These are phyloP conservation scores for Tremella yokohamensis DNA, from an alignment of 768 basidiomycete genomes.

Conservation along the genomic window DNA sequence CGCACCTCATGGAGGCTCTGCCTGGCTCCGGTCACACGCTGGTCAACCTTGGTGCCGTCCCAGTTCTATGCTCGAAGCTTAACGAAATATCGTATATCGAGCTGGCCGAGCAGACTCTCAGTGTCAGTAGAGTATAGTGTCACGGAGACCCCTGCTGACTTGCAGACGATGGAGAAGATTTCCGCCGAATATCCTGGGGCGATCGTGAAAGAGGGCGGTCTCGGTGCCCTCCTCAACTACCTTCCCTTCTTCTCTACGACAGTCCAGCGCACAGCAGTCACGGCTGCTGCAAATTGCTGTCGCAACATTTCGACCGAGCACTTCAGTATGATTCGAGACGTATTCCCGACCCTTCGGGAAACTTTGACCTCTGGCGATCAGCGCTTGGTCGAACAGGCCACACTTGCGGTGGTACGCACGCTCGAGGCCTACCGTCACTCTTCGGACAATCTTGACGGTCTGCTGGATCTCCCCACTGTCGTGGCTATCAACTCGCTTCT, in stretches of 20 bases:
- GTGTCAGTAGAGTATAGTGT: conserved; percentile 63
- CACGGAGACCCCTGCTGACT: conserved; percentile 11
- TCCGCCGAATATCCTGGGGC: conserved; percentile 95
- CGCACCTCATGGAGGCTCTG: conserved; percentile 97
- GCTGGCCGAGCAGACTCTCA: conserved; percentile 94
- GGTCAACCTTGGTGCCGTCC: conserved; percentile 97
- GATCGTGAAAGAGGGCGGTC: conserved; percentile 91
- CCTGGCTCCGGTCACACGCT: conserved; percentile 96
- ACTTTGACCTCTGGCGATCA: conserved; percentile 90
- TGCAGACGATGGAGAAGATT: conserved; percentile 83
- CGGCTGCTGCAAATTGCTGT: conserved; percentile 96
- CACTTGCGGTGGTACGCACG: conserved; percentile 87
- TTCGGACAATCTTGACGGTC: conserved; percentile 76
- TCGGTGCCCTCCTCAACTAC: conserved; percentile 87
- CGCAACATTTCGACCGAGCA: conserved; percentile 84
- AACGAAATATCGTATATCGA: conserved; percentile 97
- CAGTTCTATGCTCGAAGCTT: conserved; percentile 93
- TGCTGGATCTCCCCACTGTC: conserved; percentile 72
- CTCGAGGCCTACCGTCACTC: conserved; percentile 87
- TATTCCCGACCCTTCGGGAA: conserved; percentile 81
- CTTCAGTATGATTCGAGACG: conserved; percentile 80
- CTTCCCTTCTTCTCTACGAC: conserved; percentile 98
- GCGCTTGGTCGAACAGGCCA: conserved; percentile 94
- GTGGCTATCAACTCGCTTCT: conserved; percentile 79
- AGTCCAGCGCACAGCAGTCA: conserved; percentile 91